Conservation (phyloP, 495 filamentous ascomycete species). For the Annulohypoxylon moriforme region DNA sequence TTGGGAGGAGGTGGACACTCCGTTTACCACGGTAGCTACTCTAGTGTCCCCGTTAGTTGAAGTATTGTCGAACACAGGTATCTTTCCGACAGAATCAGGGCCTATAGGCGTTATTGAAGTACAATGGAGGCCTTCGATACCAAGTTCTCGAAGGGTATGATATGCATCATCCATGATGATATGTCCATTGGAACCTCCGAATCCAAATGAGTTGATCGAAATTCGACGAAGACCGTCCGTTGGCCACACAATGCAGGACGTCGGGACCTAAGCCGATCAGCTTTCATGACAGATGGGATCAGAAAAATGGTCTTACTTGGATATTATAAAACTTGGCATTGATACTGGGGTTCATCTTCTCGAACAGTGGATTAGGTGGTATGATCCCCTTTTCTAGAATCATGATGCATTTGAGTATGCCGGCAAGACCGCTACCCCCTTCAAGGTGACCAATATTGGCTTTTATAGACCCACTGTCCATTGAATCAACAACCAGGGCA, state of each 20-base stretch:
- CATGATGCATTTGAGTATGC: conserved; percentile 63
- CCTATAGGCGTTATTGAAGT: too few relatives aligned
- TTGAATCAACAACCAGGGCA: too few relatives aligned
- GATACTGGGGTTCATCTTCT: conserved; percentile 60
- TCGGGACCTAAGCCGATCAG: conserved; percentile 39
- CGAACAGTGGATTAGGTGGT: conserved; percentile 56
- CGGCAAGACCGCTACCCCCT: conserved; percentile 61
- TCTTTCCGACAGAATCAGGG: too few relatives aligned
- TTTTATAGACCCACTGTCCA: conserved; percentile 65
- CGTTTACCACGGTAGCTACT: too few relatives aligned
- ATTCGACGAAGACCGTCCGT: conserved; percentile 51
- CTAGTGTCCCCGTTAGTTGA: too few relatives aligned
- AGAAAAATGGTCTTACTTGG: not conserved
- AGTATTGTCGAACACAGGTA: too few relatives aligned
- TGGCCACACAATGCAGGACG: conserved; percentile 41
- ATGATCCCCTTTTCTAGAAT: conserved; percentile 63
- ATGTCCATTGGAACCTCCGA: conserved; percentile 69
- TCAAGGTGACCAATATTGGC: conserved; percentile 67
- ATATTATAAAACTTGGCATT: conserved; percentile 40
- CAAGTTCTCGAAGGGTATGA: conserved; percentile 15
- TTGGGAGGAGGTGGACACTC: too few relatives aligned
- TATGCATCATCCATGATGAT: conserved; percentile 61
- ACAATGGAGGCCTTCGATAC: too few relatives aligned
- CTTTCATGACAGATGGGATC: not conserved
- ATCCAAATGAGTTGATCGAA: conserved; percentile 68